Evolutionary conservation across 1,284 basidiomycete species (phyloP), one percentile per base, ranked within the genome.

Genomic region (Rhodotorula sp.): DNA sequence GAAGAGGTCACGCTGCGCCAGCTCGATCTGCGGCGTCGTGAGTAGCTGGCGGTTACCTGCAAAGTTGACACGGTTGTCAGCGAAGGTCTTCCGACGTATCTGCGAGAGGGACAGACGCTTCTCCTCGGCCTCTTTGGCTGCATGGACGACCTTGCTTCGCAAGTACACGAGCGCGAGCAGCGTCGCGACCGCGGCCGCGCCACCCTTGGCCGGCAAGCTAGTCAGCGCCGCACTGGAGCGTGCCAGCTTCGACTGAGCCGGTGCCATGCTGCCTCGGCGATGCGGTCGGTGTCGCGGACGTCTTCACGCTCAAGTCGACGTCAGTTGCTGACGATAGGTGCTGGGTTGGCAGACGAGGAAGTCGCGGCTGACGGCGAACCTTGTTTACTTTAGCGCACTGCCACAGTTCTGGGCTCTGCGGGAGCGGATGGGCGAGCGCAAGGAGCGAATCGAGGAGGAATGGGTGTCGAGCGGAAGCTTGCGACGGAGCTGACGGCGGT

Each of bases 21-120:
- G 64, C 53, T 78, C 77, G 57, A 77, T 67, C 50, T 75, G 77
- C 25, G 77, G 77, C 14, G 77, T 78, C 52, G 68, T 67, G 10
- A 75, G 59, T 55, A 66, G n/a, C 21, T 58, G 53, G 23, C 41
- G 54, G 42, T 66, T 62, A 13, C 65, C 68, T 71, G 53, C 2
- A 12, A 17, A 8, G 0, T 3, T 2, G 5, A 34, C 27, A 12
- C 12, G 0, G 16, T 17, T 13, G 14, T n/a, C 45, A 44, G 50
- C n/a, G 10, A 3, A 4, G 3, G 13, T 23, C 23, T 34, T 4
- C 34, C 17, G 4, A 14, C 10, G 5, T 3, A 12, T n/a, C 4
- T 3, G 5, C 2, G 14, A 1, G 14, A 34, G 7, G 41, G 10
- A 64, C 63, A 23, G 34, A 74, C 72, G 64, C 46, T 65, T 61